These are phyloP conservation scores for Lophiostoma macrostomum DNA, from an alignment of 495 filamentous ascomycete genomes.

Conservation along the genomic window DNA sequence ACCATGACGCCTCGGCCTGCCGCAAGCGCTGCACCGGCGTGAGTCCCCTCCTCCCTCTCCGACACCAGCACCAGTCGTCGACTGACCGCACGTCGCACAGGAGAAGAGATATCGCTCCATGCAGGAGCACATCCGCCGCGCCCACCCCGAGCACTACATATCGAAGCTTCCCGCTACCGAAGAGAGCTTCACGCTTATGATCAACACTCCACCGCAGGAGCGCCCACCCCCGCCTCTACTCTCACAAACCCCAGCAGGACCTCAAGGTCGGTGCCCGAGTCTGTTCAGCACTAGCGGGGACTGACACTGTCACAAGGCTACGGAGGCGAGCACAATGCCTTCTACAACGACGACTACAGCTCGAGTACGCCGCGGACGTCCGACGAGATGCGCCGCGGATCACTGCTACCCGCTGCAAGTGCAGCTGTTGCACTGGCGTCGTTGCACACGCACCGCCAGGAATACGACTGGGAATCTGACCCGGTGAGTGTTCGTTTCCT, in stretches of 20 bases:
- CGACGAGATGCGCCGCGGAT: conserved; percentile 68
- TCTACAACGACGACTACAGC: conserved; percentile 59
- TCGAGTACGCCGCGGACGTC: conserved; percentile 66
- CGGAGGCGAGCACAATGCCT: conserved; percentile 39
- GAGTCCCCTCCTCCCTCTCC: conserved; percentile 45
- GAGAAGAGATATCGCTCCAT: conserved; percentile 98
- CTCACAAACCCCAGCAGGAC: conserved; percentile 34
- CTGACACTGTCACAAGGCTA: conserved; percentile 34
- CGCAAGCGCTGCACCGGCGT: conserved; percentile 97
- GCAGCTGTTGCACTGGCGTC: conserved; percentile 85
- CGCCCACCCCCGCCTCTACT: conserved; percentile 60
- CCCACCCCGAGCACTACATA: conserved; percentile 97
- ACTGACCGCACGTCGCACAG: conserved; percentile 46
- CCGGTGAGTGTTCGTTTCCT: conserved; percentile 50
- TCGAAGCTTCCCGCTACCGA: conserved; percentile 98
- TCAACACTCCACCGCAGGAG: conserved; percentile 82
- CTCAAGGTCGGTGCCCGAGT: conserved; percentile 31
- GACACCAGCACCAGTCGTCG: conserved; percentile 13
- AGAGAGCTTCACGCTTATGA: conserved; percentile 96
- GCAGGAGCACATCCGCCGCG: conserved; percentile 98
- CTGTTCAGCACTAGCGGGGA: conserved; percentile 24
- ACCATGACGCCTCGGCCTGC: conserved; percentile 95
- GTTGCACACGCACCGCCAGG: conserved; percentile 76
- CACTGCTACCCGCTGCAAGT: conserved; percentile 65
- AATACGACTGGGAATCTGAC: conserved; percentile 81